Percentiles rank a stretch among this genome's conserved stretches.
Conservation (phyloP, 768 basidiomycete species). For the Boletus sp. region DNA sequence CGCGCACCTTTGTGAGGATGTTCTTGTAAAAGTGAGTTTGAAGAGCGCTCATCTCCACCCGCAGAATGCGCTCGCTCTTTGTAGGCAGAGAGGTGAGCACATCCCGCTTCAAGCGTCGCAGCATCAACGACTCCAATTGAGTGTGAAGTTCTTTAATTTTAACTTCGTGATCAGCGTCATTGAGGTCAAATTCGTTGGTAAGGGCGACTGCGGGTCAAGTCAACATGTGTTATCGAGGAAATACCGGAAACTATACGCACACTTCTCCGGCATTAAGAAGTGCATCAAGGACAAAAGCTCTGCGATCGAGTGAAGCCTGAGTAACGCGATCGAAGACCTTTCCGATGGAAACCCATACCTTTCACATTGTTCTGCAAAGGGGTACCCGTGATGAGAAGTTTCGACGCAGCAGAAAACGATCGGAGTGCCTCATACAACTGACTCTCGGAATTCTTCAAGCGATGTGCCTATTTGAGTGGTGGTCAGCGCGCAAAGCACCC, state of each 20-base stretch:
- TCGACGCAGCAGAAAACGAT: constrained; percentile 86
- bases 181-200: constrained; percentile 93
- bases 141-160: constrained; percentile 96
- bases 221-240: background rate
- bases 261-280: constrained; percentile 98
- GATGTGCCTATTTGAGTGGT: constrained; percentile 69
- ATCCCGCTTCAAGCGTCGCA: constrained; percentile 91
- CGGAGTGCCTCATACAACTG: constrained; percentile 93
- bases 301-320: constrained; percentile 32
- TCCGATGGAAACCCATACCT: constrained; percentile 48
- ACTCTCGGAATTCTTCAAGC: constrained; percentile 96
- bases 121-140: constrained; percentile 92
- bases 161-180: constrained; percentile 86
- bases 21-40: constrained; percentile 99
- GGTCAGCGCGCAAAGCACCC: constrained; percentile 12
- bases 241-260: constrained; percentile 42
- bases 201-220: constrained; percentile 63
- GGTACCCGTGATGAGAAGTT: constrained; percentile 96
- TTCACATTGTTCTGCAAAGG: constrained; percentile 99
- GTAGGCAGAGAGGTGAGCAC: constrained; percentile 95
- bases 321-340: constrained; percentile 1
- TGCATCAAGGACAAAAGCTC: constrained; percentile 97
- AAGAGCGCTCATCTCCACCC: constrained; percentile 95
- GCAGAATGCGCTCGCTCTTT: constrained; percentile 96
- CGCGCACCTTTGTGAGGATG: constrained; percentile 81